Evolutionary conservation across 225 moss, liverwort and hornwort species (phyloP).

Genomic region (Anthoceros angustus): DNA sequence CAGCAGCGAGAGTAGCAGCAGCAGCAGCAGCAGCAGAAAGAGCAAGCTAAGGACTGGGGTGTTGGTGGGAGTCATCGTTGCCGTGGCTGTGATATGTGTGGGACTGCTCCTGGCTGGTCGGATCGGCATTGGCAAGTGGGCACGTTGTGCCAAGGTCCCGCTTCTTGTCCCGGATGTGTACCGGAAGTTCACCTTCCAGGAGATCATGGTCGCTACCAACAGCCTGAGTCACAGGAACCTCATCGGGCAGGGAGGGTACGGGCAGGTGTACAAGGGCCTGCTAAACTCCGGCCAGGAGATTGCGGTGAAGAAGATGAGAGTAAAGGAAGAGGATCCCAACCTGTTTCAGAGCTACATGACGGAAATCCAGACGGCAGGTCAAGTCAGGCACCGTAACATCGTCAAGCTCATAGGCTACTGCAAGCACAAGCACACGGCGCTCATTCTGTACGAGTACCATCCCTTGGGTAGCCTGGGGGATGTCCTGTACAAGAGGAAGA

Average conservation of each 20-base stretch:
- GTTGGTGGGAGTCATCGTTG: not conserved
- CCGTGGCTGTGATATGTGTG: not conserved
- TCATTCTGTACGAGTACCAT: not conserved
- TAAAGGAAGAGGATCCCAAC: not conserved
- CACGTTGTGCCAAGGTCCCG: too few species aligned
- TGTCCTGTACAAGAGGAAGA: not conserved
- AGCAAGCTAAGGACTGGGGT: not conserved
- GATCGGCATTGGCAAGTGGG: not conserved
- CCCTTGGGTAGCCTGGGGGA: not conserved
- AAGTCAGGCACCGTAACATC: not conserved
- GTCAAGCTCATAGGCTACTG: not conserved
- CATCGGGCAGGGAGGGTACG: too few species aligned
- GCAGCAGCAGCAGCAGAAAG: not conserved
- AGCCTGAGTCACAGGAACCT: too few species aligned
- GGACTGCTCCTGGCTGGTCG: not conserved
- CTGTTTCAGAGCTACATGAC: not conserved
- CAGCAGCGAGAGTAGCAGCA: not conserved
- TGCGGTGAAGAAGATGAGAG: not conserved
- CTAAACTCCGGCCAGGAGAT: not conserved
- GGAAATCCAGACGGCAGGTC: not conserved
- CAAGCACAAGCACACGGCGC: not conserved
- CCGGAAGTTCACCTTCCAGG: too few species aligned
- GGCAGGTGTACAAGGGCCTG: not conserved
- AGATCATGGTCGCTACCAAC: too few species aligned
- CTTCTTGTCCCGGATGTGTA: too few species aligned